Percentiles rank a stretch among this genome's conserved stretches.
These are phyloP conservation scores for Triticum dicoccoides DNA, from an alignment of 176 grass and related monocot genomes.

Conservation along the genomic window DNA sequence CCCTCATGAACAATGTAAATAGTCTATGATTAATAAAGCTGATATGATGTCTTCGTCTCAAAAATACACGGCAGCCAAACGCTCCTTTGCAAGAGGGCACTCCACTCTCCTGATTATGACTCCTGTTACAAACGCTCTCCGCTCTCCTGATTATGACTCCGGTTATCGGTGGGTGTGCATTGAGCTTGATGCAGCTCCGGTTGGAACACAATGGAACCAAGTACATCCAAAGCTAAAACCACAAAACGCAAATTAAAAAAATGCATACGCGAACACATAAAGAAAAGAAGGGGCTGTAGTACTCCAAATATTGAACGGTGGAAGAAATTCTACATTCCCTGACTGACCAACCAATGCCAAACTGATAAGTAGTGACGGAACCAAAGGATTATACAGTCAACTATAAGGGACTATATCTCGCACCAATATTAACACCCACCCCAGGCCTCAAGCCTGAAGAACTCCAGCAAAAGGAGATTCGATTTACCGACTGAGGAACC, in stretches of 20 bases:
- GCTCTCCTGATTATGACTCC: too few relatives aligned
- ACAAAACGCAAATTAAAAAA: neutral
- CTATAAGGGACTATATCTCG: constrained; percentile 36
- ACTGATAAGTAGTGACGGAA: constrained; percentile 6
- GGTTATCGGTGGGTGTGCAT: too few relatives aligned
- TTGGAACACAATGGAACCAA: neutral
- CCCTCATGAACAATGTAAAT: too few relatives aligned
- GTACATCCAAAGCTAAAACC: neutral
- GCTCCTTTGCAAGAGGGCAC: too few relatives aligned
- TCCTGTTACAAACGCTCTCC: too few relatives aligned
- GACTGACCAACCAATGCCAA: constrained; percentile 37
- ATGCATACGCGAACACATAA: neutral
- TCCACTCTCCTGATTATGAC: too few relatives aligned
- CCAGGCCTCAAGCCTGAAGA: constrained; percentile 13
- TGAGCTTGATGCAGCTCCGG: neutral
- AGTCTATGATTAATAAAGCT: too few relatives aligned
- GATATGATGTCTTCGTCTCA: too few relatives aligned
- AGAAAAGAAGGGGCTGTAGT: neutral
- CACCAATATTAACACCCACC: constrained; percentile 48
- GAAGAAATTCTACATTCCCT: constrained; percentile 32
- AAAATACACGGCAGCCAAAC: too few relatives aligned
- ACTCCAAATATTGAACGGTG: neutral
- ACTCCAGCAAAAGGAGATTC: constrained; percentile 12
- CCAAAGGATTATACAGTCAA: constrained; percentile 29
- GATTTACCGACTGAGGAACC: constrained; percentile 23